Conservation (phyloP, 805 yeast genomes). For the Lipomyces yamadae region DNA sequence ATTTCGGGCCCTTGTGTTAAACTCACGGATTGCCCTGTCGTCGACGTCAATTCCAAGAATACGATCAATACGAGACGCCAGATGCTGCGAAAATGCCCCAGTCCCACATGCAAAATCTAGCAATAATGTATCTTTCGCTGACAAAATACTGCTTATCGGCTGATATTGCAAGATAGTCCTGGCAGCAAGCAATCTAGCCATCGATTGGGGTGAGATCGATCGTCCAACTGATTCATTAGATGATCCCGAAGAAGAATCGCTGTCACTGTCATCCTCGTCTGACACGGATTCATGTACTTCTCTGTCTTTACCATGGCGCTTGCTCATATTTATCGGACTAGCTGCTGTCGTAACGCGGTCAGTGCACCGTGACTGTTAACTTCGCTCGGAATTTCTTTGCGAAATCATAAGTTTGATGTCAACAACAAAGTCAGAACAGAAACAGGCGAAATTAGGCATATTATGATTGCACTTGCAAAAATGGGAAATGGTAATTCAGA, state of each 20-base stretch:
- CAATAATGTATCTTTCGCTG: constrained; percentile 2
- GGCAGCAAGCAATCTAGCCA: constrained; percentile 19
- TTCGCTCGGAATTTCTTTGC: background rate
- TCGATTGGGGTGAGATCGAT: constrained; percentile 4
- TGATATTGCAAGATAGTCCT: constrained; percentile 2
- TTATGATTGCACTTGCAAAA: no score
- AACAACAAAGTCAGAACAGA: no score
- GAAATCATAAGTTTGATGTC: no score
- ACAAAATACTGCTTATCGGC: background rate
- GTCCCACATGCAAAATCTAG: constrained; percentile 35
- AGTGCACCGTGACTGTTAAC: background rate
- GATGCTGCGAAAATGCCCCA: constrained; percentile 29
- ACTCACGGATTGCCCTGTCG: constrained; percentile 12
- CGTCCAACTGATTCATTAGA: constrained; percentile 4
- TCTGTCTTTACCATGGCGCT: background rate
- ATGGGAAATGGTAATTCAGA: no score
- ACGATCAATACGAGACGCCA: constrained; percentile 18
- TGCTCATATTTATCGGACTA: background rate
- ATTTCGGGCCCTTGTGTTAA: constrained; percentile 21
- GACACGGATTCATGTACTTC: background rate
- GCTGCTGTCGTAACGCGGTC: background rate
- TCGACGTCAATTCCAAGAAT: constrained; percentile 29
- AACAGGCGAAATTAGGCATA: no score
- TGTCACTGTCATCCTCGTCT: constrained; percentile 5
- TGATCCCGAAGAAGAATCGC: constrained; percentile 3